Percentiles rank a stretch among this genome's conserved stretches.
phyloP scores from a whole-genome alignment of 1,284 basidiomycete species.

The Meripilus lineatus region DNA sequence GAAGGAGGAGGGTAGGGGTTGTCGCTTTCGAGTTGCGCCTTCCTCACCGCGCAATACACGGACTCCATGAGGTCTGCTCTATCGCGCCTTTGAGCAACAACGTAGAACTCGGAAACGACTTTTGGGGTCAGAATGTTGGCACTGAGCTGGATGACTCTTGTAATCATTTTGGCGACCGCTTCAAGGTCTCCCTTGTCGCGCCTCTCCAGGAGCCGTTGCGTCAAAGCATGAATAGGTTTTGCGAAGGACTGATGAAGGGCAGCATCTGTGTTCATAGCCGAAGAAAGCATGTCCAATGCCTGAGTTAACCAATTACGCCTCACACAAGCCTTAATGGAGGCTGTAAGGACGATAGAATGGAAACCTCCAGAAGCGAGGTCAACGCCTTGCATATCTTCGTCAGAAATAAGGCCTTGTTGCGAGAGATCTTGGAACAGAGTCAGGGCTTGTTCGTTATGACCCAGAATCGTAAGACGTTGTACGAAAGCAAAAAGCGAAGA shows the following conservation, averaged over 20 bases:
- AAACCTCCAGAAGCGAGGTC: constrained; percentile 24
- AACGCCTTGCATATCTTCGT: constrained; percentile 30
- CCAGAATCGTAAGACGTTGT: constrained; percentile 12
- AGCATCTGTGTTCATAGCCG: background rate
- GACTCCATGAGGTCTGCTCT: constrained; percentile 13
- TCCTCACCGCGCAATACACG: constrained; percentile 24
- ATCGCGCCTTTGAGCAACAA: constrained; percentile 12
- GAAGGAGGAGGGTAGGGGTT: constrained; percentile 46
- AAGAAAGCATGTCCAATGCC: background rate
- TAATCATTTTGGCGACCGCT: background rate
- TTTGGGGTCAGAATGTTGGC: background rate
- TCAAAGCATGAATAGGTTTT: background rate
- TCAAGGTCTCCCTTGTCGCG: constrained; percentile 11
- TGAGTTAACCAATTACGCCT: background rate
- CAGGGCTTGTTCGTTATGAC: constrained; percentile 15
- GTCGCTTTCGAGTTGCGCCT: too few species aligned
- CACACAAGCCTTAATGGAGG: background rate
- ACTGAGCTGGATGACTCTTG: too few species aligned
- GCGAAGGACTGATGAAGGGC: background rate
- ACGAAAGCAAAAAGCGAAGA: constrained; percentile 18
- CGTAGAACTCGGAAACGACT: constrained; percentile 25
- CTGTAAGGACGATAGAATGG: background rate
- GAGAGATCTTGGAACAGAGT: constrained; percentile 29
- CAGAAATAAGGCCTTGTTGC: constrained; percentile 27
- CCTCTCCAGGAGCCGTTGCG: constrained; percentile 6